Evolutionary conservation across 805 yeast genomes (phyloP).

Genomic region (Blastobotrys robertii): DNA sequence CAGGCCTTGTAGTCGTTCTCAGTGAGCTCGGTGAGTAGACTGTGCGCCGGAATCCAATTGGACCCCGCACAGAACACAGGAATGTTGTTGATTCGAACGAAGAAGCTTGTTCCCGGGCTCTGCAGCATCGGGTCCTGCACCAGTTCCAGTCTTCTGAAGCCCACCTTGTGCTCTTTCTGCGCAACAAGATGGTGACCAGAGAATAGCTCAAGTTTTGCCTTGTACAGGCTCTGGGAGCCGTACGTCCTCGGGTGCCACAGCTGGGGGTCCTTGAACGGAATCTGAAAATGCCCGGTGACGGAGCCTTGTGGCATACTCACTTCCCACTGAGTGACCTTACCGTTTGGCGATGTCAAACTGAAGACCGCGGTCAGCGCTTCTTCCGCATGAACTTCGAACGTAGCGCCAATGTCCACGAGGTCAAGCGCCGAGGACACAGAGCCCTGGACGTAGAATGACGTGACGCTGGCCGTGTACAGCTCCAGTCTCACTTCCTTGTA

Average conservation of each 20-base stretch:
- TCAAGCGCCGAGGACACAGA: slow-evolving; percentile 7
- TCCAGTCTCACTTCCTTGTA: slow-evolving; percentile 31
- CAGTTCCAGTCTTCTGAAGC: slow-evolving; percentile 32
- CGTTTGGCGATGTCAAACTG: slow-evolving; percentile 9
- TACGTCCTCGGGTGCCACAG: slow-evolving; percentile 36
- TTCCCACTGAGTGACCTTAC: neutral
- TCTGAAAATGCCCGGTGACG: slow-evolving; percentile 4
- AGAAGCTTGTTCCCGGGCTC: slow-evolving; percentile 34
- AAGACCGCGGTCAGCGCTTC: slow-evolving; percentile 3
- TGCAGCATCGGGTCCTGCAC: slow-evolving; percentile 29
- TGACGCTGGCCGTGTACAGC: slow-evolving; percentile 15
- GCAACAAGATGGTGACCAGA: slow-evolving; percentile 11
- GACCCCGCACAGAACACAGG: slow-evolving; percentile 35
- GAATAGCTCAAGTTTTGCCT: slow-evolving; percentile 15
- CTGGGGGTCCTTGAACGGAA: slow-evolving; percentile 22
- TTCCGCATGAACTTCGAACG: slow-evolving; percentile 6
- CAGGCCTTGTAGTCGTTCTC: slow-evolving; percentile 31
- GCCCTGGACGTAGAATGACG: slow-evolving; percentile 16
- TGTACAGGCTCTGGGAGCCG: slow-evolving; percentile 32
- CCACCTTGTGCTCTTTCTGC: slow-evolving; percentile 24
- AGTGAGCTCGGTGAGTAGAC: slow-evolving; percentile 28
- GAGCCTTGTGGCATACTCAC: neutral
- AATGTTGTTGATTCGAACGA: slow-evolving; percentile 33
- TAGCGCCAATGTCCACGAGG: slow-evolving; percentile 2
- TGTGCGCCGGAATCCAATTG: slow-evolving; percentile 43